Percentiles rank a stretch among this genome's conserved stretches.
Evolutionary conservation across 208 protist species (phyloP).

Genomic region (Trypanosoma rangeli): DNA sequence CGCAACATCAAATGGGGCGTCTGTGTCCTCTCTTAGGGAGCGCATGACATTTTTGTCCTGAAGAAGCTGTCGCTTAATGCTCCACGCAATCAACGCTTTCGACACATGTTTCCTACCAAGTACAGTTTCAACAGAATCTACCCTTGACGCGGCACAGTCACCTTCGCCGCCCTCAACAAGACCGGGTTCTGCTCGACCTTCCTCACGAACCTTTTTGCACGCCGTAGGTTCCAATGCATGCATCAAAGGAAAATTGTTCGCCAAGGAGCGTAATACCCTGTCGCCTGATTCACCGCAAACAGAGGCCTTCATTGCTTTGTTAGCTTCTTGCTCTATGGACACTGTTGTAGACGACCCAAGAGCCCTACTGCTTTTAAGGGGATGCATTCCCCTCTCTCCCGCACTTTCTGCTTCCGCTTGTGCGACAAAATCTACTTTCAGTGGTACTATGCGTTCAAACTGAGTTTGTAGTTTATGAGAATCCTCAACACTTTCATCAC

Average conservation of each 20-base stretch:
- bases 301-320: neutral
- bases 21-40: slow-evolving; percentile 5
- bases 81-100: slow-evolving; percentile 28
- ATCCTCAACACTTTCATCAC: slow-evolving; percentile 12
- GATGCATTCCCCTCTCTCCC: neutral
- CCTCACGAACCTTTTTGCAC: neutral
- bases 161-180: neutral
- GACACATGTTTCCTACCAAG: slow-evolving; percentile 8
- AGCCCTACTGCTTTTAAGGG: neutral
- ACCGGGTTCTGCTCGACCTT: neutral
- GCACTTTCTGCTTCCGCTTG: neutral
- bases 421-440: neutral
- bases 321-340: neutral
- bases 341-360: neutral
- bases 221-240: neutral
- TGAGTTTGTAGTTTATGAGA: neutral
- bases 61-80: slow-evolving; percentile 20
- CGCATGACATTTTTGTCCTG: slow-evolving; percentile 27
- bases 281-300: neutral
- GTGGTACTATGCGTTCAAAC: neutral
- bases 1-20: neutral
- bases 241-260: neutral
- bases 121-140: neutral
- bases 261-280: neutral
- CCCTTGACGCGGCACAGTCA: neutral